Percentiles rank a stretch among this genome's conserved stretches.
phyloP scores from a whole-genome alignment of 495 filamentous ascomycete species.

The Aspergillus sparsus region DNA sequence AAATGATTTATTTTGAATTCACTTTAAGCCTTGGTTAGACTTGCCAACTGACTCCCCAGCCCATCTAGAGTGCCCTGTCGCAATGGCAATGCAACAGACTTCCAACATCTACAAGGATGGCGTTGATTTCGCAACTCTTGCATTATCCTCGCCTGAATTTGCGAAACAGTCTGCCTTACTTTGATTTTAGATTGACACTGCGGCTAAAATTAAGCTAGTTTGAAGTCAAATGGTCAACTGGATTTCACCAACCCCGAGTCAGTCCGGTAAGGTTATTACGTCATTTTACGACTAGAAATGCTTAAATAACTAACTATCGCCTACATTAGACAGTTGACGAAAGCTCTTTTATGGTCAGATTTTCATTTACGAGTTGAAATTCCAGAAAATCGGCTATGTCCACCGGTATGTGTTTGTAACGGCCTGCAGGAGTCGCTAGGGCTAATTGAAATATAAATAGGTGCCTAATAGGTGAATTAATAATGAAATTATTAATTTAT shows the following conservation, averaged over 20 bases:
- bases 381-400: slow-evolving; percentile 79
- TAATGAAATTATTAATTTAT: too few relatives aligned
- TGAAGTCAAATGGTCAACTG: slow-evolving; percentile 65
- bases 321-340: slow-evolving; percentile 68
- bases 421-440: background rate
- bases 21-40: background rate
- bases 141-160: slow-evolving; percentile 58
- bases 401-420: slow-evolving; percentile 60
- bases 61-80: background rate
- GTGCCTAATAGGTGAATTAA: slow-evolving; percentile 63
- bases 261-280: slow-evolving; percentile 54
- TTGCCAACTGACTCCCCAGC: background rate
- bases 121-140: slow-evolving; percentile 62
- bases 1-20: background rate
- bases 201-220: slow-evolving; percentile 33
- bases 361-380: slow-evolving; percentile 72
- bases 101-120: slow-evolving; percentile 59
- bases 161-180: slow-evolving; percentile 49
- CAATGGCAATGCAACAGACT: slow-evolving; percentile 32
- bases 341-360: slow-evolving; percentile 71
- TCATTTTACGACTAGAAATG: background rate
- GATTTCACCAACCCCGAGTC: slow-evolving; percentile 81
- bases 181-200: background rate
- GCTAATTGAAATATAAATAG: slow-evolving; percentile 33
- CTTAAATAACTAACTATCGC: slow-evolving; percentile 7